These are phyloP conservation scores for Trichoderma atroviride DNA, from an alignment of 2,329 filamentous ascomycete species.

Conservation along the genomic window DNA sequence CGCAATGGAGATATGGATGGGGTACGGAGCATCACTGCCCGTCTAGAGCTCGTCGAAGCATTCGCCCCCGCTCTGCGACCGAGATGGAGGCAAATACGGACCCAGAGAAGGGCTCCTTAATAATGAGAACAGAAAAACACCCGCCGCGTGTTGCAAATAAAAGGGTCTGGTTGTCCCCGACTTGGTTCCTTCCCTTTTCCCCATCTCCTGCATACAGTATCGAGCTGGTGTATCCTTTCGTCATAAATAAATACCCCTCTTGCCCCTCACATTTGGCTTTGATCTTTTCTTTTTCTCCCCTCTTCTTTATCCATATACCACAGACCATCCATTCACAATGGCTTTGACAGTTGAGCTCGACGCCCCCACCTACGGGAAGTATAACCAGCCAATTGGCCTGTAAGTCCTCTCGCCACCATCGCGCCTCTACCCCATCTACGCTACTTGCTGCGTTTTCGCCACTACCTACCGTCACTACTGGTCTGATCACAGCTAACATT, in stretches of 20 bases:
- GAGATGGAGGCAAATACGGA: conserved; percentile 6
- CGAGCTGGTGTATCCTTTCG: conserved; percentile 11
- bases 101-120: conserved; percentile 3
- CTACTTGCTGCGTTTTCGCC: background rate
- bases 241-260: conserved; percentile 11
- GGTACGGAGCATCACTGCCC: background rate
- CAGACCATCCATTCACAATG: conserved; percentile 39
- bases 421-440: no score
- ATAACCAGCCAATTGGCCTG: conserved; percentile 64
- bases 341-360: conserved; percentile 62
- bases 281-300: background rate
- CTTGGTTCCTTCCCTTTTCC: background rate
- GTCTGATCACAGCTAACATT: background rate
- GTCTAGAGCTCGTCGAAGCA: background rate
- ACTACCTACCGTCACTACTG: background rate
- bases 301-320: background rate
- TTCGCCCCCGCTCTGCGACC: conserved; percentile 18
- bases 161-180: conserved; percentile 14
- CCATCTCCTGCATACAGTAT: background rate
- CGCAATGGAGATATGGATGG: background rate
- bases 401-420: conserved; percentile 42
- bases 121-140: background rate
- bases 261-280: background rate
- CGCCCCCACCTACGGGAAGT: conserved; percentile 65
- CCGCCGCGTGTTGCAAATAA: conserved; percentile 3